A percentile compares a stretch with the other conserved stretches of the same genome.
Conservation (phyloP, 768 basidiomycete species). For the Paxillus involutus region DNA sequence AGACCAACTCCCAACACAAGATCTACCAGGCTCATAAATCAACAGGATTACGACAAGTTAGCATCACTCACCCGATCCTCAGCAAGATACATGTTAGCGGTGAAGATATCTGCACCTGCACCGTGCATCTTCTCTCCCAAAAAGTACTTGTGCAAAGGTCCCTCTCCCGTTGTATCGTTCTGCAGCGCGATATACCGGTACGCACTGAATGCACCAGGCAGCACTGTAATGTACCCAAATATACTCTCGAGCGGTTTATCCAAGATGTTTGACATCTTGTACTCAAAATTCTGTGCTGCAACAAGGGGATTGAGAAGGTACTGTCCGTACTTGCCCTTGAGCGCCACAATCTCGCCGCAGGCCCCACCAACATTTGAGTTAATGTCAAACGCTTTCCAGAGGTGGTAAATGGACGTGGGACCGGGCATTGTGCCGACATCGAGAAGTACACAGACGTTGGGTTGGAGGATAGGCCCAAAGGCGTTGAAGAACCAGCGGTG, state of each 20-base stretch:
- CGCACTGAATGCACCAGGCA: slow-evolving; percentile 91
- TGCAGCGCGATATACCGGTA: slow-evolving; percentile 90
- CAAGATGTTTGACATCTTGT: slow-evolving; percentile 92
- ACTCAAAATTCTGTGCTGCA: slow-evolving; percentile 92
- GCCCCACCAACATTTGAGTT: slow-evolving; percentile 90
- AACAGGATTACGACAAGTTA: neutral
- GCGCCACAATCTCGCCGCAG: slow-evolving; percentile 93
- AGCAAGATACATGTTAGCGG: slow-evolving; percentile 95
- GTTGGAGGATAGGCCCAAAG: slow-evolving; percentile 77
- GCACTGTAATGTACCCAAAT: slow-evolving; percentile 93
- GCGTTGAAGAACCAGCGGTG: slow-evolving; percentile 96
- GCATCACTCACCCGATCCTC: slow-evolving; percentile 67
- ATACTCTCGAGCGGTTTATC: slow-evolving; percentile 90
- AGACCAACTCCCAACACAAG: slow-evolving; percentile 95
- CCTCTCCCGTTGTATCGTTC: slow-evolving; percentile 80
- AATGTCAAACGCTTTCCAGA: slow-evolving; percentile 95
- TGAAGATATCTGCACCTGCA: slow-evolving; percentile 87
- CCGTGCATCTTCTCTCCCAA: slow-evolving; percentile 94
- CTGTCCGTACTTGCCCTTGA: slow-evolving; percentile 81
- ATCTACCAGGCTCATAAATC: slow-evolving; percentile 50
- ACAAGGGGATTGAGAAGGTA: slow-evolving; percentile 85
- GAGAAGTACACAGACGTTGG: slow-evolving; percentile 90
- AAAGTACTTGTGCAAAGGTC: slow-evolving; percentile 95
- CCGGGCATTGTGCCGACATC: slow-evolving; percentile 89
- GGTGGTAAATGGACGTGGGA: slow-evolving; percentile 84